A percentile compares a stretch with the other conserved stretches of the same genome.
Evolutionary conservation across 2,329 filamentous ascomycete species (phyloP).

Genomic region (Stachybotrys chartarum): DNA sequence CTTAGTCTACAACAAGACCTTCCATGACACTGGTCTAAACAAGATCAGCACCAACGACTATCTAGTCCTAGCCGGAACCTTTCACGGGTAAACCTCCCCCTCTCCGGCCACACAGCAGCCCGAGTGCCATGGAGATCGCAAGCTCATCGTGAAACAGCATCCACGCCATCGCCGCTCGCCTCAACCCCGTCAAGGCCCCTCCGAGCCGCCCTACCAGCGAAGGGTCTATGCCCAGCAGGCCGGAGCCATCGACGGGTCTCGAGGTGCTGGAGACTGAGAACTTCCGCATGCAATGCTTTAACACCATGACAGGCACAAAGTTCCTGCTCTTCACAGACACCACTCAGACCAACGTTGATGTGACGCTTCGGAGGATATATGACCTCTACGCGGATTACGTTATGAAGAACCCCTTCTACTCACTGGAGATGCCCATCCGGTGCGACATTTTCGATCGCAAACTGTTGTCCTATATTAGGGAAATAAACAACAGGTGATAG

Average conservation of each 20-base stretch:
- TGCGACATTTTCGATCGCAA: conserved; percentile 94
- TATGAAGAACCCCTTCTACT: conserved; percentile 99
- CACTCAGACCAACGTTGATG: conserved; percentile 79
- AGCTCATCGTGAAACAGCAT: conserved; percentile 36
- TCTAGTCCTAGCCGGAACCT: conserved; percentile 91
- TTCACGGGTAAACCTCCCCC: conserved; percentile 64
- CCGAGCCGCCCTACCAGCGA: conserved; percentile 26
- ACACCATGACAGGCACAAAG: conserved; percentile 88
- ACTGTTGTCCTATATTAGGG: conserved; percentile 71
- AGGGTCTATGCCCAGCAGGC: conserved; percentile 36
- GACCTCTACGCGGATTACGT: conserved; percentile 95
- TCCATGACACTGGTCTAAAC: conserved; percentile 76
- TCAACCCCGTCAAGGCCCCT: conserved; percentile 46
- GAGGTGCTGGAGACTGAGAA: conserved; percentile 91
- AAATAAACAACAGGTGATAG: conserved; percentile 52
- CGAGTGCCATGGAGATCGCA: not conserved
- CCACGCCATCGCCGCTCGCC: conserved; percentile 60
- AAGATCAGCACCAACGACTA: conserved; percentile 94
- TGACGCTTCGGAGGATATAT: conserved; percentile 77
- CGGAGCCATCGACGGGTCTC: conserved; percentile 66
- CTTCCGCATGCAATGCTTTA: conserved; percentile 94
- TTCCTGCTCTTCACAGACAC: conserved; percentile 93
- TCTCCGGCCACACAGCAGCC: not conserved
- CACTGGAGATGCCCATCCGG: conserved; percentile 92
- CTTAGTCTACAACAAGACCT: conserved; percentile 91